Base-by-base conservation (phyloP, 1,284 basidiomycete genomes). In the Laetiporus sulphureus region DNA sequence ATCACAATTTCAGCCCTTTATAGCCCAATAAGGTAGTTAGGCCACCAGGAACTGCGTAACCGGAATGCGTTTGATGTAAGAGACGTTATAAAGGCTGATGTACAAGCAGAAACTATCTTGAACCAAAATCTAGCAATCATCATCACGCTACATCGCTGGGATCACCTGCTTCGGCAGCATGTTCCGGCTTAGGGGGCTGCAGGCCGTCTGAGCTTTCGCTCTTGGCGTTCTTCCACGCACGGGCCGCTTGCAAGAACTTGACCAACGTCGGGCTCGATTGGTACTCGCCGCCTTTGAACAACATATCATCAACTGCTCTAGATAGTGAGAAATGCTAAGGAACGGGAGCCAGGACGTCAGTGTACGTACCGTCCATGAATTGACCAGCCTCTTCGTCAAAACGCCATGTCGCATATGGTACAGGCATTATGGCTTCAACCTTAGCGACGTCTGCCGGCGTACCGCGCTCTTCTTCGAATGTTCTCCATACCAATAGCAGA, bases 161-260 rank as follows among this genome's bases (percentile, higher is more conserved):
- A n/a, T n/a, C n/a, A n/a, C n/a, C n/a, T n/a, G n/a, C n/a, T n/a
- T n/a, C n/a, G n/a, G n/a, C n/a, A n/a, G n/a, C n/a, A n/a, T n/a
- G n/a, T n/a, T n/a, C n/a, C n/a, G n/a, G n/a, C n/a, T n/a, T n/a
- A n/a, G n/a, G n/a, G n/a, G n/a, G n/a, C n/a, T n/a, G n/a, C n/a
- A n/a, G n/a, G n/a, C 13, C 25, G 8, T 27, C 13, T 27, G 25
- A 7, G 12, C 35, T 19, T 36, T 29, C 21, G 36, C 40, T 33
- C 46, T 30, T 46, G 18, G 53, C 51, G 42, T 57, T 59, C 6
- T 81, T 83, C 93, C 93, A 96, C 3, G 84, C 84, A 60, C 92
- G 91, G 1, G 93, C 93, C 72, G 88, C 89, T 61, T 94, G 85
- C 60, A 96, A 69, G 71, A 94, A 91, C 59, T 92, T 93, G 81